Base-by-base conservation (phyloP, 805 yeast genomes). In the Alloascoidea hylecoeti region DNA sequence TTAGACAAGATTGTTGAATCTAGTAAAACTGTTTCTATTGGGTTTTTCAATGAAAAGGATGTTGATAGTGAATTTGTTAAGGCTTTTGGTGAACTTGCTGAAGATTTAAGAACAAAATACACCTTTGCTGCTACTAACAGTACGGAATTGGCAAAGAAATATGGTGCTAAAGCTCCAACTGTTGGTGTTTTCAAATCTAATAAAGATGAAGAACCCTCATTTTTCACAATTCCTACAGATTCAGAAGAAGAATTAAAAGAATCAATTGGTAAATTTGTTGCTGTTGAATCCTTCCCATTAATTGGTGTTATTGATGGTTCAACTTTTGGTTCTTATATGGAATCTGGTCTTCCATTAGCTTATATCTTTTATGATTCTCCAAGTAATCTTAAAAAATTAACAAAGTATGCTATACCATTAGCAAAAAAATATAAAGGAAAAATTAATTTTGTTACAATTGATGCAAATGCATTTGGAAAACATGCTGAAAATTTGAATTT, bases 401-500 rank as follows among this genome's bases (percentile, higher is more conserved):
- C 62, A 36, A 64, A 65, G 34, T 53, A 63, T 38, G 68, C 88
- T 50, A 61, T 55, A 43, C 69, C 74, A 39, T 62, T 81, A 51
- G 94, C 89, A 51, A 77, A 78, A 63, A 62, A 72, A 55, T 67
- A 70, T 62, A 75, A 84, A 66, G 95, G 95, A 44, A 69, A 73
- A 54, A 59, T 86, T 48, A 83, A 81, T 66, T 78, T 92, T 58
- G 96, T 82, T 47, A 94, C 89, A 60, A 67, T 92, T 50, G 88
- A 89, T 52, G 94, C 95, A 41, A 53, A 66, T 39, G 63, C 64
- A 51, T 92, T 63, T 56, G 95, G 95, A 46, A 73, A 70, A 59
- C 97, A 89, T 55, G 95, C 95, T 41, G 78, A 72, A 52, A 73
- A 75, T 61, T 70, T 92, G 56, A 84, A 81, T 68, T 72, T 88